These are phyloP conservation scores for Nannochloropsis salina DNA, from an alignment of 108 stramenopile species.

Conservation along the genomic window DNA sequence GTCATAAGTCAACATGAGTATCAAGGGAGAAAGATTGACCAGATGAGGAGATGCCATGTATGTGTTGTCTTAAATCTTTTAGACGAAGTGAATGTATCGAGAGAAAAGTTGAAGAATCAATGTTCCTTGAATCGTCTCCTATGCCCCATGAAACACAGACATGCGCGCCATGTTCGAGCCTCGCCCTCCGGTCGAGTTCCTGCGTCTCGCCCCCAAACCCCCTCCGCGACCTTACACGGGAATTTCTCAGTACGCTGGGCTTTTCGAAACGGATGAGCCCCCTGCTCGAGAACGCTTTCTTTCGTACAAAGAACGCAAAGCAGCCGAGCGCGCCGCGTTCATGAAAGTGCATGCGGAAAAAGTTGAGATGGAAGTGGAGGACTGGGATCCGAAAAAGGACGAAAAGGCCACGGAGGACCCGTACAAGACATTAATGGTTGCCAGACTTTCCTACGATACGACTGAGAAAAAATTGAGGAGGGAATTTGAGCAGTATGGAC, in stretches of 20 bases:
- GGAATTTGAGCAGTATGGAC: conserved; percentile 85
- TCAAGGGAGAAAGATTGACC: too few species aligned
- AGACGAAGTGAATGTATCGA: too few species aligned
- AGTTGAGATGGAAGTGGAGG: conserved; percentile 29
- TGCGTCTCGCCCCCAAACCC: conserved; percentile 33
- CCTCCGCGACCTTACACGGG: conserved; percentile 28
- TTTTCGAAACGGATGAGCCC: conserved; percentile 48
- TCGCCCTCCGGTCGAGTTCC: conserved; percentile 39
- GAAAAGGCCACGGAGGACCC: conserved; percentile 52
- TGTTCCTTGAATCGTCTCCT: too few species aligned
- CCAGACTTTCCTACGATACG: conserved; percentile 85
- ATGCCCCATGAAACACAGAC: not conserved
- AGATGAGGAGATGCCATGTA: too few species aligned
- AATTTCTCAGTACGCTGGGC: conserved; percentile 13
- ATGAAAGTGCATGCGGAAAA: conserved; percentile 39
- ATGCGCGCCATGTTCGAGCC: conserved; percentile 44
- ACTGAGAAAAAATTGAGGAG: conserved; percentile 83
- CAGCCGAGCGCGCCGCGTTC: conserved; percentile 28
- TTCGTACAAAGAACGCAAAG: conserved; percentile 45
- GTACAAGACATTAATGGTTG: conserved; percentile 91
- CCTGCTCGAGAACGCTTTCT: conserved; percentile 27
- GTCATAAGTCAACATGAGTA: too few species aligned
- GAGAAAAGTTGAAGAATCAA: too few species aligned
- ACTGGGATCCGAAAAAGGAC: conserved; percentile 52
- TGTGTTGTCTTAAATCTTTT: too few species aligned